Percentiles rank a stretch among this genome's conserved stretches.
phyloP scores from a whole-genome alignment of 106 monocot genomes.

The Platanthera zijinensis region DNA sequence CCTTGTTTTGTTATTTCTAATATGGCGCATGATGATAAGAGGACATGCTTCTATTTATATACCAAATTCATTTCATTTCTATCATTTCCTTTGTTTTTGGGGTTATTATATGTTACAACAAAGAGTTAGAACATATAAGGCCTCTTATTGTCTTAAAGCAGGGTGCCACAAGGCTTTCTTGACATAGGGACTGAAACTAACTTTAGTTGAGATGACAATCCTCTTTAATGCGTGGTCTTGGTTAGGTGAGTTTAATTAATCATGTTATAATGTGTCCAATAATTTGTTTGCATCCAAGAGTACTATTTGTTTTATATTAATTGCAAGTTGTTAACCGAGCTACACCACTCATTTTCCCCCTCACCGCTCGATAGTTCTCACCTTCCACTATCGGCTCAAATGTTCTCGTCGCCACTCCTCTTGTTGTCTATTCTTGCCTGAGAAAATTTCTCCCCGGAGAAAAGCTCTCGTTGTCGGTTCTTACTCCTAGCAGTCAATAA shows the following conservation, averaged over 20 bases:
- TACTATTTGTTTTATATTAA: no score
- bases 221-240: slow-evolving; percentile 24
- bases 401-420: no score
- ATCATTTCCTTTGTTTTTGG: slow-evolving; percentile 49
- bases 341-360: no score
- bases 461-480: no score
- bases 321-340: no score
- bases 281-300: no score
- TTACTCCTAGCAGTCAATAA: no score
- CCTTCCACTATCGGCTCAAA: no score
- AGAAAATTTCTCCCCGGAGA: no score
- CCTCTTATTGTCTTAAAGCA: slow-evolving; percentile 85
- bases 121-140: slow-evolving; percentile 49
- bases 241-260: slow-evolving; percentile 91
- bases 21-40: slow-evolving; percentile 15
- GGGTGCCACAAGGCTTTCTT: slow-evolving; percentile 80
- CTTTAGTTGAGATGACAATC: slow-evolving; percentile 68
- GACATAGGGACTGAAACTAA: slow-evolving; percentile 70
- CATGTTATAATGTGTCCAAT: slow-evolving; percentile 42
- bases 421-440: no score
- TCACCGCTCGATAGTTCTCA: no score
- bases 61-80: slow-evolving; percentile 21
- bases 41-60: slow-evolving; percentile 17
- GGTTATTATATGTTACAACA: slow-evolving; percentile 29
- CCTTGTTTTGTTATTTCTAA: slow-evolving; percentile 1